Conservation (phyloP, 129 eudicot species). For the Saussurea involucrata region DNA sequence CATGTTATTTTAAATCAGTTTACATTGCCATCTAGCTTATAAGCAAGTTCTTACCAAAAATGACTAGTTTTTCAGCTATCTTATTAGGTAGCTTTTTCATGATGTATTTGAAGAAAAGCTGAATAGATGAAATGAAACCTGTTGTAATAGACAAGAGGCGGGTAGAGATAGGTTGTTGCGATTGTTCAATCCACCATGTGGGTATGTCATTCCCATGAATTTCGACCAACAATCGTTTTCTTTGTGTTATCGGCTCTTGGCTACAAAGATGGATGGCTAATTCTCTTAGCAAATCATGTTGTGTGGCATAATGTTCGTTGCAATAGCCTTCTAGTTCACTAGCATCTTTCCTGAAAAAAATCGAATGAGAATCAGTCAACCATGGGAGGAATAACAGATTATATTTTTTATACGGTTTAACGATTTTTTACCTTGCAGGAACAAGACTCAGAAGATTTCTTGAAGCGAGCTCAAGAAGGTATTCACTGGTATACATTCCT, state of each 20-base stretch:
- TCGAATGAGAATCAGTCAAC: neutral
- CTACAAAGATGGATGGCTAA: slow-evolving; percentile 33
- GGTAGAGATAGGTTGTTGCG: slow-evolving; percentile 13
- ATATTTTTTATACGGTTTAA: neutral
- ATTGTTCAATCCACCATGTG: slow-evolving; percentile 30
- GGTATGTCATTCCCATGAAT: slow-evolving; percentile 34
- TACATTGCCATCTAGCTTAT: neutral
- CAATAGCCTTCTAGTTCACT: slow-evolving; percentile 37
- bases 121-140: slow-evolving; percentile 16
- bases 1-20: neutral
- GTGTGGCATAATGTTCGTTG: slow-evolving; percentile 37
- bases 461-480: slow-evolving; percentile 26
- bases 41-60: neutral
- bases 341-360: slow-evolving; percentile 30
- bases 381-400: neutral
- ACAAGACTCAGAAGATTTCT: slow-evolving; percentile 30
- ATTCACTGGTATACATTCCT: slow-evolving; percentile 20
- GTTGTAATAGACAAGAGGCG: slow-evolving; percentile 41
- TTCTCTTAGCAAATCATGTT: slow-evolving; percentile 55
- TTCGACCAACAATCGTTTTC: slow-evolving; percentile 35
- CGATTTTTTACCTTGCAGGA: slow-evolving; percentile 17
- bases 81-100: neutral
- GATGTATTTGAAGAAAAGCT: neutral
- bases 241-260: slow-evolving; percentile 27
- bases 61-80: neutral